Percentiles rank a stretch among this genome's conserved stretches.
Conservation (phyloP, 768 basidiomycete genomes). For the Suillus alpinus region DNA sequence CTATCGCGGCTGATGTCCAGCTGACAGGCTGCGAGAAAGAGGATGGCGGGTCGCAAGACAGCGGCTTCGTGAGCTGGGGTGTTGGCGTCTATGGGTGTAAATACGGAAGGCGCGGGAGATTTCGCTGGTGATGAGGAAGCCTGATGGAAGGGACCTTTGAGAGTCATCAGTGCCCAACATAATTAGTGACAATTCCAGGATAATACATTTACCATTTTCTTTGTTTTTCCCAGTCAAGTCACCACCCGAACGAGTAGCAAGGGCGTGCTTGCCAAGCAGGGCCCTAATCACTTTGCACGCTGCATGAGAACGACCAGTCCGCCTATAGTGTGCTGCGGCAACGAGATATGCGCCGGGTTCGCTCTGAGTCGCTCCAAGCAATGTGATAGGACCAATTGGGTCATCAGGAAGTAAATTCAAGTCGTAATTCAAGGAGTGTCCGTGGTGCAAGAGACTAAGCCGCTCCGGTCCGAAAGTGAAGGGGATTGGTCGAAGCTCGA, state of each 20-base stretch:
- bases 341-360: conserved; percentile 32
- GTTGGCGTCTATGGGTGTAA: conserved; percentile 9
- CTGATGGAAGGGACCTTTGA: conserved; percentile 11
- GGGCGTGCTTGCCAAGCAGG: conserved; percentile 16
- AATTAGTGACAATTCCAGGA: conserved; percentile 7
- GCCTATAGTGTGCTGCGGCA: conserved; percentile 31
- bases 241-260: neutral
- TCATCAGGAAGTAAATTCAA: conserved; percentile 28
- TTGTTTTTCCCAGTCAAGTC: conserved; percentile 2
- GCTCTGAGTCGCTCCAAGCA: conserved; percentile 25
- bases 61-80: conserved; percentile 13
- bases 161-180: conserved; percentile 14
- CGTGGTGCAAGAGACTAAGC: conserved; percentile 25
- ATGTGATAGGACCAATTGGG: conserved; percentile 23
- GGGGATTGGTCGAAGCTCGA: conserved; percentile 6
- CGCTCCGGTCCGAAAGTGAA: conserved; percentile 7
- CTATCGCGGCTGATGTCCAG: conserved; percentile 30
- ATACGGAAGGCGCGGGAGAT: conserved; percentile 7
- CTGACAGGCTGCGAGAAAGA: conserved; percentile 32
- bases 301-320: conserved; percentile 30
- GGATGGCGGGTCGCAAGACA: conserved; percentile 25
- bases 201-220: conserved; percentile 23
- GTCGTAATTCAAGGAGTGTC: conserved; percentile 27
- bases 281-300: conserved; percentile 27
- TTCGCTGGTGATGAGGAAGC: conserved; percentile 8